Conservation (phyloP, 345 rosid species). For the Anastatica hierochuntica region DNA sequence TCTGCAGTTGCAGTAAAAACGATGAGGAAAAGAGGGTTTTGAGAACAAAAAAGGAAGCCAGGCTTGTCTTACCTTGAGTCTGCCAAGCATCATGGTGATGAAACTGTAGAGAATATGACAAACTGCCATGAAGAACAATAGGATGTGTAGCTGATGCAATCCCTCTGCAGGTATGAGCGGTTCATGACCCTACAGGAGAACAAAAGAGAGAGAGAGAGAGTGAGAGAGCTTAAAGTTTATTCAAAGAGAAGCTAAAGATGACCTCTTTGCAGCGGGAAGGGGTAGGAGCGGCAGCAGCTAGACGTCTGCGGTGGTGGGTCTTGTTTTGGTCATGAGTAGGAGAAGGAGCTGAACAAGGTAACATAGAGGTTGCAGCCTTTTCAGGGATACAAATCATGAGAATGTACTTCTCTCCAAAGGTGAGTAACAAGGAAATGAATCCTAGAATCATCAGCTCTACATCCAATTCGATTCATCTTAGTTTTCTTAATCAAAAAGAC, state of each 20-base stretch:
- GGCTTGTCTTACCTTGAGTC: conserved; percentile 75
- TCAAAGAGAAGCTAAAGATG: no score
- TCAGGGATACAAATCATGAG: conserved; percentile 53
- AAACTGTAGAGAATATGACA: conserved; percentile 63
- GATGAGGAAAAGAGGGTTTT: no score
- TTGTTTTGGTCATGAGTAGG: no score
- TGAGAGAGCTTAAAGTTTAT: no score
- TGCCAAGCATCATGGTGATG: conserved; percentile 75
- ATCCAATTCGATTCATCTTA: neutral
- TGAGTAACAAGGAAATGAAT: conserved; percentile 77
- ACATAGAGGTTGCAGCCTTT: conserved; percentile 53
- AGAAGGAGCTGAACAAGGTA: conserved; percentile 66
- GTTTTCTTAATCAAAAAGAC: neutral
- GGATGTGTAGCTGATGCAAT: conserved; percentile 79
- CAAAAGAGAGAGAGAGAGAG: no score
- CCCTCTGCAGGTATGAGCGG: conserved; percentile 65
- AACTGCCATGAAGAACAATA: conserved; percentile 79
- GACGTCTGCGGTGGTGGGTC: no score
- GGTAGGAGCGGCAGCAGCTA: no score
- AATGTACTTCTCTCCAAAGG: conserved; percentile 62
- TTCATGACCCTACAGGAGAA: no score
- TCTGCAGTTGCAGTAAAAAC: no score
- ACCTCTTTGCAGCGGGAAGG: no score
- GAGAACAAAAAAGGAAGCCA: no score
- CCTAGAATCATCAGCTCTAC: conserved; percentile 93